Evolutionary conservation across 371 early-diverging fungal genomes (phyloP), one percentile per base, ranked within the genome.

Genomic region (Syncephalastrum contaminatum): DNA sequence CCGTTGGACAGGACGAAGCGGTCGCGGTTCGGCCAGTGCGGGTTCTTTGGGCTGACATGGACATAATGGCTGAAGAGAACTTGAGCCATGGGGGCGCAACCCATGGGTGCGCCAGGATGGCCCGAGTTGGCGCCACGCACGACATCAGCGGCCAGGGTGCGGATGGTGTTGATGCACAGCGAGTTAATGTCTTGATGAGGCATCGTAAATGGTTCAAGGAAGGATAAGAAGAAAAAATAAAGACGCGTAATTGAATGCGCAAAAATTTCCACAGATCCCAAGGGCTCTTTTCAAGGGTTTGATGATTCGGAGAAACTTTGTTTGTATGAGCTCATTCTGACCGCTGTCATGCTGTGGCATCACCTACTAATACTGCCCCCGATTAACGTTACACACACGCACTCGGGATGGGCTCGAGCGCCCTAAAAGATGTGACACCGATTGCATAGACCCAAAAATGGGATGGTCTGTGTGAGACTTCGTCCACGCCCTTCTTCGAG

Each of bases 1-100:
- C 99, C 99, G 74, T 99, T 99, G 42, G 99, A 99, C 42, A 99
- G 84, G 25, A 99, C 91, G 69, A 99, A 99, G 27, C 99, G 93
- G 75, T 99, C 99, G 44, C 99, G 89, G 73, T 93, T 93, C 54
- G 85, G 60, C 91, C 96, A 97, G 49, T 84, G 58, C 41, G 96
- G 86, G 71, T 96, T 85, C 69, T 84, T 84, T 54, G 98, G 95
- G 77, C 93, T 91, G 59, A 77, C 82, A 54, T 79, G 84, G 64
- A 97, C 80, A 66, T 86, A 88, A 46, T 78, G 79, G 22, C 88
- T 85, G 74, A 91, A 99, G 42, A 99, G 82, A 53, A 88, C 82
- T 62, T 97, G 93, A 1, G 96, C 93, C 78, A 92, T 84, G 18
- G 98, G 97, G 44, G 98, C 97, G 56, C 93, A 91, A 15, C 98